A percentile compares a stretch with the other conserved stretches of the same genome.
These are phyloP conservation scores for Theileria orientalis DNA, from an alignment of 169 alveolate species.

Conservation along the genomic window DNA sequence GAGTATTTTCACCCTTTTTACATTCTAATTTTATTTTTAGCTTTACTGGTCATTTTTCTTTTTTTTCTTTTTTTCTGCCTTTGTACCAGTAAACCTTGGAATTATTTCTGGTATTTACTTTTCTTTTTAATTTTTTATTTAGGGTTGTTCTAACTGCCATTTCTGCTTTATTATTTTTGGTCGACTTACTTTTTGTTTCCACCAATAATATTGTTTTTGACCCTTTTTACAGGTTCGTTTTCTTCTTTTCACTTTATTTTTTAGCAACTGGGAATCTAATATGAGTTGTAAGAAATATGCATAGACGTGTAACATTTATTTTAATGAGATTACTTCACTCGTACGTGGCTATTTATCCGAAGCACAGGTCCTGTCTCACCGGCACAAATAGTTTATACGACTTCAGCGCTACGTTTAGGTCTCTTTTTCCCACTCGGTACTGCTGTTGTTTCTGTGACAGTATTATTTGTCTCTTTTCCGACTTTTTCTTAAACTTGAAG, in stretches of 20 bases:
- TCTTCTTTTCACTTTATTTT: background rate
- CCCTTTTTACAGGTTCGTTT: slow-evolving; percentile 60
- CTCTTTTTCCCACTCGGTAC: slow-evolving; percentile 15
- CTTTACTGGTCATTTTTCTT: slow-evolving; percentile 33
- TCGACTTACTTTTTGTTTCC: slow-evolving; percentile 48
- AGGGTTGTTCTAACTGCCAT: slow-evolving; percentile 44
- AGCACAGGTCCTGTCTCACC: slow-evolving; percentile 30
- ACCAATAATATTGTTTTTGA: slow-evolving; percentile 42
- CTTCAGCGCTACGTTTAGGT: slow-evolving; percentile 42
- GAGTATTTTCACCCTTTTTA: slow-evolving; percentile 24
- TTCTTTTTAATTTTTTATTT: too few relatives aligned
- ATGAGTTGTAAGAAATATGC: background rate
- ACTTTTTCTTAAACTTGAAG: slow-evolving; percentile 33
- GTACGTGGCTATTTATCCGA: background rate
- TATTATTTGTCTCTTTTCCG: slow-evolving; percentile 30
- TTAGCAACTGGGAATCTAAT: slow-evolving; percentile 30
- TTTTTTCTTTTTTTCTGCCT: slow-evolving; percentile 26
- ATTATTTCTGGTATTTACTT: slow-evolving; percentile 40
- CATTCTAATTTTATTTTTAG: background rate
- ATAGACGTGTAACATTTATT: background rate
- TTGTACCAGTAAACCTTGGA: slow-evolving; percentile 43
- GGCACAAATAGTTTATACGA: slow-evolving; percentile 67
- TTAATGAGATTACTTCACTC: background rate
- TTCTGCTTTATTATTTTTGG: background rate
- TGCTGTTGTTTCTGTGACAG: slow-evolving; percentile 39